Evolutionary conservation across 2,329 filamentous ascomycete genomes (phyloP).

Genomic region (Fusarium heterosporum): DNA sequence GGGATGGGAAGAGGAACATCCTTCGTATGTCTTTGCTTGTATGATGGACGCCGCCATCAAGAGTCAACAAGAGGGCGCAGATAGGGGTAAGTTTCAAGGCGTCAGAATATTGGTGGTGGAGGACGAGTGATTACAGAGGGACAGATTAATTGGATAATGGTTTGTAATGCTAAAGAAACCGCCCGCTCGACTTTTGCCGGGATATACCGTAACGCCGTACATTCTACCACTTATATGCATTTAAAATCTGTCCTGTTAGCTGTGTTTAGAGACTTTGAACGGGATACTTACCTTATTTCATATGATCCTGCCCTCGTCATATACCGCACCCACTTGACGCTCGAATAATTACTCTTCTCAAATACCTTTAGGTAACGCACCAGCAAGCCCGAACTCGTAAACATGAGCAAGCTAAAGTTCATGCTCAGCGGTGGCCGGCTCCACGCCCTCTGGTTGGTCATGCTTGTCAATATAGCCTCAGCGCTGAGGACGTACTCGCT

Average conservation of each 20-base stretch:
- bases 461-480: slow-evolving; percentile 91
- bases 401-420: slow-evolving; percentile 96
- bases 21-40: slow-evolving; percentile 48
- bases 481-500: slow-evolving; percentile 95
- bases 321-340: slow-evolving; percentile 98
- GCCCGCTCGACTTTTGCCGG: slow-evolving; percentile 49
- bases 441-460: slow-evolving; percentile 99
- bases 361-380: slow-evolving; percentile 98
- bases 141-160: slow-evolving; percentile 23
- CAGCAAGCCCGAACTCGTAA: slow-evolving; percentile 91
- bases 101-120: slow-evolving; percentile 46
- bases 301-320: slow-evolving; percentile 99
- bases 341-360: slow-evolving; percentile 98
- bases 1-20: slow-evolving; percentile 49
- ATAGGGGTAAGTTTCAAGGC: slow-evolving; percentile 41
- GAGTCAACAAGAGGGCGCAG: slow-evolving; percentile 45
- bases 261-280: not conserved
- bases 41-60: slow-evolving; percentile 47
- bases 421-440: slow-evolving; percentile 91
- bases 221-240: slow-evolving; percentile 43
- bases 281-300: slow-evolving; percentile 80
- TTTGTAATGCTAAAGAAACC: slow-evolving; percentile 43
- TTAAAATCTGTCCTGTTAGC: slow-evolving; percentile 52
- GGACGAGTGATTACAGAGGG: slow-evolving; percentile 38
- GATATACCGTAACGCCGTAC: slow-evolving; percentile 50